phyloP scores from a whole-genome alignment of 2,329 filamentous ascomycete genomes.

The Aphanoascus verrucosus region DNA sequence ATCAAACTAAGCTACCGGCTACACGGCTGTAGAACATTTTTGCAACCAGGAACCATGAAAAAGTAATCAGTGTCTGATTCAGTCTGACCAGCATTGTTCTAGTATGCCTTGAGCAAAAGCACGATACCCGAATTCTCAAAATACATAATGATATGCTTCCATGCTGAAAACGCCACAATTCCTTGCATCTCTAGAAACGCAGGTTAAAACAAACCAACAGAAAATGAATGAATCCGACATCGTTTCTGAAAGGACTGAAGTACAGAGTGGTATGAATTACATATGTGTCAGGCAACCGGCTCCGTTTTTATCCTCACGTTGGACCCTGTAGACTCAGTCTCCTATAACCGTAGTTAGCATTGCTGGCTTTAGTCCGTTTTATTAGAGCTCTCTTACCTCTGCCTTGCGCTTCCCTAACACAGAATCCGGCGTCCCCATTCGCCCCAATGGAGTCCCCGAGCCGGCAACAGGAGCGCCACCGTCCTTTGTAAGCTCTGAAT shows the following conservation, averaged over 20 bases:
- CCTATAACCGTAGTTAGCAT: constrained; percentile 17
- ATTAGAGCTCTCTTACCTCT: constrained; percentile 39
- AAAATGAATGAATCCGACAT: neutral
- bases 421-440: constrained; percentile 47
- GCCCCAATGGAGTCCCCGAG: constrained; percentile 25
- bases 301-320: constrained; percentile 35
- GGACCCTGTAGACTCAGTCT: constrained; percentile 27
- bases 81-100: no score
- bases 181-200: no score
- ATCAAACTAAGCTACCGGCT: no score
- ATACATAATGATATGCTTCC: neutral
- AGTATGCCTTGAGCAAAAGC: no score
- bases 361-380: no score
- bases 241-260: neutral
- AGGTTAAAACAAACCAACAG: no score
- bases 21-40: no score
- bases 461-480: constrained; percentile 25
- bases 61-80: no score
- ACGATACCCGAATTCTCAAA: neutral
- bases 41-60: no score
- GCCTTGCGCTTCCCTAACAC: constrained; percentile 66
- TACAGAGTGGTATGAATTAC: neutral
- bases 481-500: constrained; percentile 66
- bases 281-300: constrained; percentile 21
- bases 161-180: no score